Conservation (phyloP, 176 grass and related monocot species). For the Bolboschoenus planiculmis region DNA sequence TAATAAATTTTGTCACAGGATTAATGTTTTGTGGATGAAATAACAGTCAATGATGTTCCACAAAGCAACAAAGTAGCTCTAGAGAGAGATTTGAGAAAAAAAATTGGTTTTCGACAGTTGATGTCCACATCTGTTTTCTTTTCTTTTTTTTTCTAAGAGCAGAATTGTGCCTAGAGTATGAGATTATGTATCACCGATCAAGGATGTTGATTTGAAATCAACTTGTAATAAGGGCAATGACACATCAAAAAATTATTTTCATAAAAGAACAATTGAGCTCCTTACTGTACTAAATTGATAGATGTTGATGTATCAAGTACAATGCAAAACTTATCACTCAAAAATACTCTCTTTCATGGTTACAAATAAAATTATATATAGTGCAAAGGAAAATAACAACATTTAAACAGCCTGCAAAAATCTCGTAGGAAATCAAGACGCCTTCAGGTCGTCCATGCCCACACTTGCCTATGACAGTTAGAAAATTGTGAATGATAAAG, state of each 20-base stretch:
- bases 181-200: neutral
- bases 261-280: neutral
- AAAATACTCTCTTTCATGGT: neutral
- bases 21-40: neutral
- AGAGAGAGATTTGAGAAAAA: neutral
- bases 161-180: neutral
- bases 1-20: neutral
- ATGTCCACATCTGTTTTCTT: neutral
- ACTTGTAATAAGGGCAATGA: neutral
- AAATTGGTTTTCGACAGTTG: neutral
- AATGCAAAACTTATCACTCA: neutral
- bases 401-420: neutral
- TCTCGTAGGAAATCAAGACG: constrained; percentile 34
- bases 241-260: neutral
- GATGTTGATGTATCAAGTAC: neutral
- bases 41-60: neutral
- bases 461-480: constrained; percentile 44
- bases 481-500: neutral
- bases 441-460: constrained; percentile 66
- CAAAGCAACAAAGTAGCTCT: neutral
- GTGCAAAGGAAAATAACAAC: neutral
- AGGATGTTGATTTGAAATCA: neutral
- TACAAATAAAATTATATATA: neutral
- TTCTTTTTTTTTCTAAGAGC: neutral
- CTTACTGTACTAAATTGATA: neutral